Percentiles rank a stretch among this genome's conserved stretches.
These are phyloP conservation scores for Heracleum sosnowskyi DNA, from an alignment of 129 eudicot species.

Conservation along the genomic window DNA sequence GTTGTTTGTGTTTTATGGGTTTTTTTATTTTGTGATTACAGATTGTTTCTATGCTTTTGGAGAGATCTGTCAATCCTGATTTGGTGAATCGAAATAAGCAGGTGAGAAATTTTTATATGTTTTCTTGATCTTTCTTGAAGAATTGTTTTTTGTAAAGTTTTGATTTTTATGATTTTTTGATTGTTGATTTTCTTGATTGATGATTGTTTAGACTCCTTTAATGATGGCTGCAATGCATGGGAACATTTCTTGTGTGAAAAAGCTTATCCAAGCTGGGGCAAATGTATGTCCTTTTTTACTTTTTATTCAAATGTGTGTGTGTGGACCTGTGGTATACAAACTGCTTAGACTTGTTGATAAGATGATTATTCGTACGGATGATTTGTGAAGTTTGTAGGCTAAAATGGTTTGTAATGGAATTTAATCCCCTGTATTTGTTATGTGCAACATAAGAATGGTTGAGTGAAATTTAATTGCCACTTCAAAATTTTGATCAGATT, in stretches of 20 bases:
- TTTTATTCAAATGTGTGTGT: not conserved
- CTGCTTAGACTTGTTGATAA: too few species aligned
- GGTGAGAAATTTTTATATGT: not conserved
- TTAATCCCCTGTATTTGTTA: not conserved
- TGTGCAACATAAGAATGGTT: not conserved
- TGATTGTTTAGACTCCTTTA: constrained; percentile 57
- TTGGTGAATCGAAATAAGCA: constrained; percentile 9
- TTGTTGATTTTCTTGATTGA: constrained; percentile 4
- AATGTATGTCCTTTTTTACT: constrained; percentile 1
- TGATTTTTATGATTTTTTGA: not conserved
- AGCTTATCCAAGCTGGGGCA: constrained; percentile 38
- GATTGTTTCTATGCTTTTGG: constrained; percentile 63
- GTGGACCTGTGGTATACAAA: too few species aligned
- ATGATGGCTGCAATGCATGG: constrained; percentile 91
- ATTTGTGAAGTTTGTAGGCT: not conserved
- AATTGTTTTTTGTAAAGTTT: not conserved
- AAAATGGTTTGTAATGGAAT: not conserved
- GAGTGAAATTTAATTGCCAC: not conserved
- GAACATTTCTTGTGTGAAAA: constrained; percentile 53
- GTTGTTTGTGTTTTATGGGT: not conserved
- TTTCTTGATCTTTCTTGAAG: not conserved
- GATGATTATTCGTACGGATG: too few species aligned
- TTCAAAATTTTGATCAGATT: constrained; percentile 15
- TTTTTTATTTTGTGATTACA: constrained; percentile 19
- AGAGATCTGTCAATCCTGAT: constrained; percentile 13